Percentiles rank a stretch among this genome's conserved stretches.
These are phyloP conservation scores for Phytophthora sojae DNA, from an alignment of 352 stramenopile species.

Conservation along the genomic window DNA sequence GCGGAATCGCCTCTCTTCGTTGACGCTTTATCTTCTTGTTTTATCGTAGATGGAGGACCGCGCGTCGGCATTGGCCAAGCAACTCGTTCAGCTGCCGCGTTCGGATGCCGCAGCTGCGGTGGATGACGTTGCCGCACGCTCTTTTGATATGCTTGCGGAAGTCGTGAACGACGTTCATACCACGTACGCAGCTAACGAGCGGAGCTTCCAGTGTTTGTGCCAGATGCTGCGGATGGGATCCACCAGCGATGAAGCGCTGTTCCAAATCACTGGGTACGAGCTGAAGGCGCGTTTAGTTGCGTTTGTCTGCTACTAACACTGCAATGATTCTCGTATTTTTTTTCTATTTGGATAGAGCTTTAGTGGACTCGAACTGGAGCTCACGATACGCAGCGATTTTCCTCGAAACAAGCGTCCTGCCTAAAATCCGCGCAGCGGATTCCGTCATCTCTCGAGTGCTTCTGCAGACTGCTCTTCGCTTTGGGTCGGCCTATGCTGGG, in stretches of 20 bases:
- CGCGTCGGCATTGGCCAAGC: constrained; percentile 48
- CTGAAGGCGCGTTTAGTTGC: not conserved
- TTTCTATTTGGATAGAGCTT: constrained; percentile 31
- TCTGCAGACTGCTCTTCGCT: constrained; percentile 65
- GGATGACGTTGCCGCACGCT: constrained; percentile 33
- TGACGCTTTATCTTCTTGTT: not conserved
- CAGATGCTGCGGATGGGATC: constrained; percentile 49
- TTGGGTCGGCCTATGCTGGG: constrained; percentile 51
- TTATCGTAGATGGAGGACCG: constrained; percentile 53
- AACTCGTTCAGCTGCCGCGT: constrained; percentile 49
- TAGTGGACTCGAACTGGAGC: constrained; percentile 77
- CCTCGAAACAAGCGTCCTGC: constrained; percentile 60
- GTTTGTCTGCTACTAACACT: not conserved
- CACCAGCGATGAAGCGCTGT: constrained; percentile 69
- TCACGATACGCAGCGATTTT: constrained; percentile 73
- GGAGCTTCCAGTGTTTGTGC: constrained; percentile 58
- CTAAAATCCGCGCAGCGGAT: constrained; percentile 59
- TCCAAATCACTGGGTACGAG: constrained; percentile 58
- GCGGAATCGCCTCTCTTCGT: not conserved
- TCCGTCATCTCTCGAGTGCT: constrained; percentile 82
- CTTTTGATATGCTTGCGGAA: constrained; percentile 57
- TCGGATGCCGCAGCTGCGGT: constrained; percentile 39
- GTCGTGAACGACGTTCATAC: constrained; percentile 70
- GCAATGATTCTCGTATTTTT: not conserved
- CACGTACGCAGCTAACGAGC: constrained; percentile 63